These are phyloP conservation scores for Nigrospora osmanthi DNA, from an alignment of 2,329 filamentous ascomycete genomes.

Conservation along the genomic window DNA sequence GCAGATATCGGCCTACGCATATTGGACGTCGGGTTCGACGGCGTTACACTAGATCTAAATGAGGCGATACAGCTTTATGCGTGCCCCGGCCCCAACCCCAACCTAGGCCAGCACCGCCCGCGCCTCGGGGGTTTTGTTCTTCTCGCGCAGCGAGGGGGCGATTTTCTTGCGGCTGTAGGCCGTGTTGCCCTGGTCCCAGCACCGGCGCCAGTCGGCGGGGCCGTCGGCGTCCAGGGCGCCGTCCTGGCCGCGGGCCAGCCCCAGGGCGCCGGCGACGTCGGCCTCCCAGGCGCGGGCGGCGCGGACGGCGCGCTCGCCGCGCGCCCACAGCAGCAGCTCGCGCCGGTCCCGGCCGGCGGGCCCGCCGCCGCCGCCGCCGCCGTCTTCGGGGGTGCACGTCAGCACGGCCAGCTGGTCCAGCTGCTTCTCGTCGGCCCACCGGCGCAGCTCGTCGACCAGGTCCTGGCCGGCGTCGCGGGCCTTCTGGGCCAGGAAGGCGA, in stretches of 20 bases:
- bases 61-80: too few species aligned
- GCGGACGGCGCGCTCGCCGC: constrained; percentile 31
- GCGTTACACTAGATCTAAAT: too few species aligned
- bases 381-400: constrained; percentile 43
- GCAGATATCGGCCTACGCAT: too few species aligned
- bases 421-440: constrained; percentile 46
- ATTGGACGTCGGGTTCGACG: too few species aligned
- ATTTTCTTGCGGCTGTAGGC: constrained; percentile 62
- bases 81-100: too few species aligned
- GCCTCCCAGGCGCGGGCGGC: constrained; percentile 48
- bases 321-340: constrained; percentile 61
- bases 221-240: constrained; percentile 35
- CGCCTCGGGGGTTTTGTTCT: constrained; percentile 25
- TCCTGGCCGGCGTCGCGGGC: constrained; percentile 32
- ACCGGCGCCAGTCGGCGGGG: constrained; percentile 38
- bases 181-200: constrained; percentile 60
- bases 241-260: constrained; percentile 45
- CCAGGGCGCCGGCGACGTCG: constrained; percentile 37
- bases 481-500: constrained; percentile 51
- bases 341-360: constrained; percentile 49
- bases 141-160: constrained; percentile 56
- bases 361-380: too few species aligned
- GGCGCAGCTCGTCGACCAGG: constrained; percentile 39
- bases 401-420: constrained; percentile 62
- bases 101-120: too few species aligned